Evolutionary conservation across 164 flowering plant species (phyloP), one percentile per base, ranked within the genome.

Genomic region (Aristolochia fimbriata): DNA sequence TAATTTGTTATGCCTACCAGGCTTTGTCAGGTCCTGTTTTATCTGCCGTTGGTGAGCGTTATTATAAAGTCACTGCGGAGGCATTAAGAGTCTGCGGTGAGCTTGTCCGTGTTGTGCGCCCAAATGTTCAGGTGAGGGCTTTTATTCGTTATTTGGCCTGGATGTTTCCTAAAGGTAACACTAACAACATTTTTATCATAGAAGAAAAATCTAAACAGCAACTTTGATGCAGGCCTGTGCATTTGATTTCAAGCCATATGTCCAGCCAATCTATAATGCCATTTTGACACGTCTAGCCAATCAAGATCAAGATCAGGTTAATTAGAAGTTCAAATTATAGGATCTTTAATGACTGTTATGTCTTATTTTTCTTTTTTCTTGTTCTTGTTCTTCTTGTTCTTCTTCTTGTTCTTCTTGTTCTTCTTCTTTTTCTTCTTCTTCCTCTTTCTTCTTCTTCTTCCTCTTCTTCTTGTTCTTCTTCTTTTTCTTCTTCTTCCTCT

Each of bases 261-360:
- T 91, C 57, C 91, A 68, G 68, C 96, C 97, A 50, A 87, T 94
- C 60, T 94, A 91, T 65, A 76, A 78, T 71, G 88, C 96, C 65
- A 91, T 91, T 55, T 82, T 94, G 87, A 74, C 83, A 55, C 89
- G 99, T 46, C 67, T 94, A 68, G 89, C 88, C 19, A 94, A 94
- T 70, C 96, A 94, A 84, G 99, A 94, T 76, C 99, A 91, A 73
- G 99, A 94, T 77, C 99, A 92, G 96, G 98, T 87, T 57, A 55
- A 79, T 62, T 45, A 51, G 24, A 53, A 7, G 25, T 24, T 19
- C 10, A 45, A 8, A 37, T 4, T 24, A 37, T 45, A 53, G 23
- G 16, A 24, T 46, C 11, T 55, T 50, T n/a, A 0, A 33, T 61
- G 6, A 30, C 17, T 51, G 25, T 25, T 55, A 60, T 14, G 13